phyloP scores from a whole-genome alignment of 2,329 filamentous ascomycete genomes.

The Xylaria hypoxylon region DNA sequence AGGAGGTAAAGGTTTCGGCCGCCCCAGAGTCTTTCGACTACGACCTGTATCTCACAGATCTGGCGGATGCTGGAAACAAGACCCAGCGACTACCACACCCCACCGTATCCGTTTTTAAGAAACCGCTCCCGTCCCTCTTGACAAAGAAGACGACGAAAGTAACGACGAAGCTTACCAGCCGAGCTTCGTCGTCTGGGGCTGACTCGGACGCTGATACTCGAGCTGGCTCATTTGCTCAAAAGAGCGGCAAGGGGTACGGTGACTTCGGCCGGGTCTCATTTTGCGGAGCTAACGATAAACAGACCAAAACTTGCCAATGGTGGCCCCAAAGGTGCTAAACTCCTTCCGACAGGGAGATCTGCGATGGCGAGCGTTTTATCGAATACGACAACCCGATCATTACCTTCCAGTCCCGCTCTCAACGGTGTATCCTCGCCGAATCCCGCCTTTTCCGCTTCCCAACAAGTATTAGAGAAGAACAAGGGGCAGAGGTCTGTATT shows the following conservation, averaged over 20 bases:
- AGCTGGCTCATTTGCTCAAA: constrained; percentile 42
- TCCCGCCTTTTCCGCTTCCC: constrained; percentile 62
- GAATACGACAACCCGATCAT: constrained; percentile 56
- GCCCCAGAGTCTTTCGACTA: constrained; percentile 61
- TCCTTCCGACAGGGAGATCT: constrained; percentile 51
- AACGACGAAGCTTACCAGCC: constrained; percentile 48
- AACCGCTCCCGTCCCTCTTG: constrained; percentile 47
- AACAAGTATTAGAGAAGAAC: constrained; percentile 64
- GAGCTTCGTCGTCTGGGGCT: constrained; percentile 54
- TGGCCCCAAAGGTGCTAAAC: constrained; percentile 46
- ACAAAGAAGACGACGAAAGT: constrained; percentile 48
- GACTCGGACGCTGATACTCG: constrained; percentile 53
- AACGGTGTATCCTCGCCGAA: constrained; percentile 67
- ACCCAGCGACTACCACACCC: constrained; percentile 62
- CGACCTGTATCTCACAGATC: constrained; percentile 68
- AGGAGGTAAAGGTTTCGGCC: constrained; percentile 60
- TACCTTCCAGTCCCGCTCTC: constrained; percentile 67
- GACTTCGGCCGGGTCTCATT: constrained; percentile 23
- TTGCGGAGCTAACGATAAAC: constrained; percentile 48
- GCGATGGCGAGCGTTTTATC: constrained; percentile 59
- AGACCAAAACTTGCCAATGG: constrained; percentile 56
- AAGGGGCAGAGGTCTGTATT: constrained; percentile 66
- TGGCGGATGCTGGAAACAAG: constrained; percentile 59
- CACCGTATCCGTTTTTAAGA: constrained; percentile 64
- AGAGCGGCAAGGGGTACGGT: constrained; percentile 59